Conservation (phyloP, 202 grass and related monocot genomes). For the Digitaria exilis region DNA sequence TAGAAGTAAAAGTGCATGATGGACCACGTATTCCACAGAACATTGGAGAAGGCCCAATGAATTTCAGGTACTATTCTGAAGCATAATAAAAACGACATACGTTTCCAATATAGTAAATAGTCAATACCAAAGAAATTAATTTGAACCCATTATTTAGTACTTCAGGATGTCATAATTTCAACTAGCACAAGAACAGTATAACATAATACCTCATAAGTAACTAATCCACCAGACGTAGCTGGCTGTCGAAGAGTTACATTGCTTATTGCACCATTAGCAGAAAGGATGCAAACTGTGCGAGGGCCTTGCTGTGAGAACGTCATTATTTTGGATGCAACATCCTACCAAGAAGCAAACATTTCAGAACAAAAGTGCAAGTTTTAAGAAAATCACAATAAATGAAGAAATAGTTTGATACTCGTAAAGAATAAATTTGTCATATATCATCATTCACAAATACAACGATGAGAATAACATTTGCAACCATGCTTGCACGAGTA, state of each 20-base stretch:
- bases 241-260: constrained; percentile 95
- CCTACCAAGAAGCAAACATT: constrained; percentile 50
- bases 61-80: background rate
- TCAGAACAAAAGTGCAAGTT: constrained; percentile 7
- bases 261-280: constrained; percentile 93
- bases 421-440: background rate
- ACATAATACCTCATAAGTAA: constrained; percentile 86
- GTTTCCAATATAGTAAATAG: background rate
- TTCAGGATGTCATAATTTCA: background rate
- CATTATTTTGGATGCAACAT: constrained; percentile 99
- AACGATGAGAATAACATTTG: too few species aligned
- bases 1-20: constrained; percentile 18
- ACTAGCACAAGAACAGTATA: background rate
- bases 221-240: constrained; percentile 93
- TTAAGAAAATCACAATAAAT: background rate
- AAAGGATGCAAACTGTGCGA: constrained; percentile 92
- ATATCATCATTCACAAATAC: too few species aligned
- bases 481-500: background rate
- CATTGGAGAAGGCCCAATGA: background rate
- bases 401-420: background rate
- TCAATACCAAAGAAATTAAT: background rate
- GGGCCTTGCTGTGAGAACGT: constrained; percentile 97
- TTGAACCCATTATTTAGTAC: background rate
- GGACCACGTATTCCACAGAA: background rate
- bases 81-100: background rate